These are phyloP conservation scores for Blastomyces parvus DNA, from an alignment of 2,329 filamentous ascomycete species.

Conservation along the genomic window DNA sequence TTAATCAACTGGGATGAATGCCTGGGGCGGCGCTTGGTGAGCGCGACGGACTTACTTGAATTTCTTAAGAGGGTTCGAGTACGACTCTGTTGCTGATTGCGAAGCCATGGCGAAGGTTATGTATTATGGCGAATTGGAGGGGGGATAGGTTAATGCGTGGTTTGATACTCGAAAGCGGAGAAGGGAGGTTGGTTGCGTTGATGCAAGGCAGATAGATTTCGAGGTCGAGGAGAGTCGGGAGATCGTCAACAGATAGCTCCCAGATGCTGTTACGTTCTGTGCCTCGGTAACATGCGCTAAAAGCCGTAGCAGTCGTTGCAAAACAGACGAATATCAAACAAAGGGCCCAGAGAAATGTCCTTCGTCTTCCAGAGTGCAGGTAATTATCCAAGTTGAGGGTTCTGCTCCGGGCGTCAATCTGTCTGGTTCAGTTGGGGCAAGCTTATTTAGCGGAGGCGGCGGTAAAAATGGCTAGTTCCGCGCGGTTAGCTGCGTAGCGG, in stretches of 20 bases:
- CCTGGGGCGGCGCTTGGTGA: background rate
- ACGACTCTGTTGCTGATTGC: slow-evolving; percentile 66
- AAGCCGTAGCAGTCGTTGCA: slow-evolving; percentile 2
- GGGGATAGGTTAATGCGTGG: background rate
- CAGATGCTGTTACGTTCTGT: background rate
- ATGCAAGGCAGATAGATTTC: slow-evolving; percentile 7
- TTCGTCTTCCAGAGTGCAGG: background rate
- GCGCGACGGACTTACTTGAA: slow-evolving; percentile 64
- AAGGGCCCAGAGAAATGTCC: background rate
- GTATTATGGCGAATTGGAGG: background rate
- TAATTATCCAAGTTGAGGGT: background rate
- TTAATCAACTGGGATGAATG: background rate
- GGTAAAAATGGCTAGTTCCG: slow-evolving; percentile 1
- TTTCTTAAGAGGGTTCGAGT: slow-evolving; percentile 99
- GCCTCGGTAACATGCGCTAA: slow-evolving; percentile 5
- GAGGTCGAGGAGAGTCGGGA: slow-evolving; percentile 1
- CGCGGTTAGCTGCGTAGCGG: background rate
- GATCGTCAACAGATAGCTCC: background rate
- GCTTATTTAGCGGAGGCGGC: background rate
- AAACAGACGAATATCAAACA: background rate
- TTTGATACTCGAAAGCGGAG: background rate
- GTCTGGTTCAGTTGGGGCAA: background rate
- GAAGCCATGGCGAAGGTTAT: slow-evolving; percentile 53
- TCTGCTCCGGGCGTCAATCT: background rate
- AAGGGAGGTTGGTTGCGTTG: background rate